phyloP scores from a whole-genome alignment of 345 rosid species.

The Garcia nutans region DNA sequence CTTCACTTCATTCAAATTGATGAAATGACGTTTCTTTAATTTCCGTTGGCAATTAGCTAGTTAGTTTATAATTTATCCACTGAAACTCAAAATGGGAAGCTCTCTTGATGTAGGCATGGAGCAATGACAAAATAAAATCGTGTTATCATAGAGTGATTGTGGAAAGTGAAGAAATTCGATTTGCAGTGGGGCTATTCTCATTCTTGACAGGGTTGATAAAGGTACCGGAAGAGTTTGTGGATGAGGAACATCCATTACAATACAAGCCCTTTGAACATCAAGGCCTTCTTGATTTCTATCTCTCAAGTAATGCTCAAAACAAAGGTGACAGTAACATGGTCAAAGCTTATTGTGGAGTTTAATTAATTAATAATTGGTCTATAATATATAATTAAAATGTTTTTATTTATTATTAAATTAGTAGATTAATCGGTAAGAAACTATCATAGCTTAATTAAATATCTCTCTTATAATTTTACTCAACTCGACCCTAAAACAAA shows the following conservation, averaged over 20 bases:
- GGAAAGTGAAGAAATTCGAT: constrained; percentile 46
- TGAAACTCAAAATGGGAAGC: background rate
- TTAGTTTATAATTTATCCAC: too few species aligned
- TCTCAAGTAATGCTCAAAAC: constrained; percentile 22
- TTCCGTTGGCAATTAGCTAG: too few species aligned
- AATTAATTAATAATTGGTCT: background rate
- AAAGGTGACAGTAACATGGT: constrained; percentile 45
- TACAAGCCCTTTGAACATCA: constrained; percentile 61
- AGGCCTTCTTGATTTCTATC: constrained; percentile 47
- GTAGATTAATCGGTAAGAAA: too few species aligned
- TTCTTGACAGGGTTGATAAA: constrained; percentile 43
- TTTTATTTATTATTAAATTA: too few species aligned
- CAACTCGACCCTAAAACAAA: too few species aligned
- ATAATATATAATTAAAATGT: too few species aligned
- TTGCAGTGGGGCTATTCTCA: constrained; percentile 56
- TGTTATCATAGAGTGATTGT: constrained; percentile 59
- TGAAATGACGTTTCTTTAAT: too few species aligned
- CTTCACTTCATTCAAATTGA: too few species aligned
- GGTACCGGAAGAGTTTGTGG: constrained; percentile 53
- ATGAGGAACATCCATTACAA: constrained; percentile 52
- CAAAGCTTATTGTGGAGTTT: constrained; percentile 53
- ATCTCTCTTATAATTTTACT: too few species aligned
- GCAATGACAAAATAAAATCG: constrained; percentile 60
- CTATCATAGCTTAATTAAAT: too few species aligned
- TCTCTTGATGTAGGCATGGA: constrained; percentile 58